Evolutionary conservation across 768 basidiomycete species (phyloP), one percentile per base, ranked within the genome.

Genomic region (Boletus rubescentipes): DNA sequence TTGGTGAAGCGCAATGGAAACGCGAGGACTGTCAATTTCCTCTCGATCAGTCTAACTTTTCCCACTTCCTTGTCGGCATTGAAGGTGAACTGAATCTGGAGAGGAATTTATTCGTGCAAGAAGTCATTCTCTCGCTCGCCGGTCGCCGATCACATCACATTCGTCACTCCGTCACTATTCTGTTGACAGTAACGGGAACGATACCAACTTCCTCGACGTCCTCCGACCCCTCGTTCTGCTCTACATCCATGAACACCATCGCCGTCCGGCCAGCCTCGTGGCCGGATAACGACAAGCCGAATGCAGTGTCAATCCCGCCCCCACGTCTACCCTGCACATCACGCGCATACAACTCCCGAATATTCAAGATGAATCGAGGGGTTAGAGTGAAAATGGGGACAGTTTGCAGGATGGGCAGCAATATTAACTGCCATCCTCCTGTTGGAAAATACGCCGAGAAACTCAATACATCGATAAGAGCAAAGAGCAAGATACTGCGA

Each of bases 1-100:
- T 37, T 53, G 60, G 32, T 42, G 48, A n/a, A 61, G 49, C n/a
- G 60, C 47, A 4, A 61, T 58, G 15, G n/a, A n/a, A n/a, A n/a
- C n/a, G n/a, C n/a, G n/a, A n/a, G n/a, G n/a, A n/a, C n/a, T n/a
- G n/a, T n/a, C n/a, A n/a, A n/a, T n/a, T n/a, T n/a, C n/a, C n/a
- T n/a, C n/a, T n/a, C n/a, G n/a, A n/a, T n/a, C n/a, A n/a, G n/a
- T n/a, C n/a, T n/a, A n/a, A n/a, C n/a, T n/a, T n/a, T n/a, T n/a
- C n/a, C n/a, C n/a, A n/a, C n/a, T n/a, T n/a, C n/a, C n/a, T n/a
- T n/a, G n/a, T n/a, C n/a, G n/a, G n/a, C n/a, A n/a, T n/a, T n/a
- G n/a, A 26, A 26, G 3, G 26, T 26, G 26, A 26, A 26, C 6
- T 26, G 26, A 26, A 26, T 6, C 26, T 26, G 3, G 26, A 26